These are phyloP conservation scores for Vachellia collinsii DNA, from an alignment of 306 rosid genomes.

Conservation along the genomic window DNA sequence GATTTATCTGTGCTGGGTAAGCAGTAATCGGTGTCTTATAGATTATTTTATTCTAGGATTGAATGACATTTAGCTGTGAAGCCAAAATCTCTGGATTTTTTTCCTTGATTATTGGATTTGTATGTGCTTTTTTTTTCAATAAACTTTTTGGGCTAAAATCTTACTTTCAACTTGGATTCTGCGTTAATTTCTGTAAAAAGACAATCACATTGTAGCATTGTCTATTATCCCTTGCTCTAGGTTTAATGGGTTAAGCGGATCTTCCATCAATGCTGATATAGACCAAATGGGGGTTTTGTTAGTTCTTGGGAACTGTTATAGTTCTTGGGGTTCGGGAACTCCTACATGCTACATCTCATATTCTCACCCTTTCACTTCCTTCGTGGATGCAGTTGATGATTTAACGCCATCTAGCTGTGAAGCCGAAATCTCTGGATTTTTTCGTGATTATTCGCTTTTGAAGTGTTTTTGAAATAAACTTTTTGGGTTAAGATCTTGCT, in stretches of 20 bases:
- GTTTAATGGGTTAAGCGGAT: slow-evolving; percentile 36
- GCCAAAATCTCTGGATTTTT: background rate
- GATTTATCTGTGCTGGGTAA: background rate
- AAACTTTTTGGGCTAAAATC: background rate
- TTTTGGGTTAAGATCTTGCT: background rate
- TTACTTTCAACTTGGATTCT: background rate
- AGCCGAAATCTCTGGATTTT: background rate
- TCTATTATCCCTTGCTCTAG: slow-evolving; percentile 10
- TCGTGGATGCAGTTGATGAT: too few relatives aligned
- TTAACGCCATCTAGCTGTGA: too few relatives aligned
- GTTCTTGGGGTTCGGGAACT: slow-evolving; percentile 52
- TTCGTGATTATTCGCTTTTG: background rate
- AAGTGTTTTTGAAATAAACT: background rate
- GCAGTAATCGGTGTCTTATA: background rate
- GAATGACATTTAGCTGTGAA: background rate
- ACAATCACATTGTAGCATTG: slow-evolving; percentile 26
- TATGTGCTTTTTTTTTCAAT: background rate
- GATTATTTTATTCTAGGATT: background rate
- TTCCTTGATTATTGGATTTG: background rate
- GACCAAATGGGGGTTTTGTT: slow-evolving; percentile 31
- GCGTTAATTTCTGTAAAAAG: background rate
- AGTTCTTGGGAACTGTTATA: slow-evolving; percentile 38
- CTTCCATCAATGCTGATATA: slow-evolving; percentile 42
- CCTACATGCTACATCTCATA: slow-evolving; percentile 12
- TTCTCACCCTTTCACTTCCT: too few relatives aligned